Conservation (phyloP, 2,329 filamentous ascomycete species). For the Xylariaceae sp. region DNA sequence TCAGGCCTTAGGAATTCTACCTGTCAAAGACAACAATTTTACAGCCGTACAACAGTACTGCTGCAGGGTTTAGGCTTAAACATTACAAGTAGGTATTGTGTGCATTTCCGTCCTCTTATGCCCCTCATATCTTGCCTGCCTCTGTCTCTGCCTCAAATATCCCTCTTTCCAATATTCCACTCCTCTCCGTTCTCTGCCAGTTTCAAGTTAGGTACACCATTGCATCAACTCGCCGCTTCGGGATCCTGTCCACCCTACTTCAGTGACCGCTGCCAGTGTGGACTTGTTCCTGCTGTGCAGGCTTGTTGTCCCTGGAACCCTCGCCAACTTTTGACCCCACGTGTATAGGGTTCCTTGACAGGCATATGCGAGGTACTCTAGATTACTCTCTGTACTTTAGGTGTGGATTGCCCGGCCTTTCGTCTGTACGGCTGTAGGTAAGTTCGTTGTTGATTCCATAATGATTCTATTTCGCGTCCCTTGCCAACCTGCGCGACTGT, state of each 20-base stretch:
- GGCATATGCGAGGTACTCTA: constrained; percentile 20
- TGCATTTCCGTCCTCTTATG: constrained; percentile 22
- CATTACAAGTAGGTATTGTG: constrained; percentile 11
- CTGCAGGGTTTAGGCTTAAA: no score
- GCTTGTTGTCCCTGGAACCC: constrained; percentile 17
- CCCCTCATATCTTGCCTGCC: constrained; percentile 28
- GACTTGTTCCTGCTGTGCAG: constrained; percentile 11
- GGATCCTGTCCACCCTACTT: constrained; percentile 7
- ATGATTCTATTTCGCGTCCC: no score
- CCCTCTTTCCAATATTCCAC: constrained; percentile 15
- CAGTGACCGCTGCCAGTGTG: constrained; percentile 13
- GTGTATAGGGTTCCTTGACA: constrained; percentile 22
- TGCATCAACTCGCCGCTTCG: constrained; percentile 11
- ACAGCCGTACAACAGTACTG: no score
- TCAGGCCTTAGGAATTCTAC: no score
- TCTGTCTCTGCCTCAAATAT: constrained; percentile 20
- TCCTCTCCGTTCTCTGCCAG: constrained; percentile 18
- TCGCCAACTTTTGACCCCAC: constrained; percentile 21
- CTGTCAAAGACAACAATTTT: no score
- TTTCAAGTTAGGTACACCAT: constrained; percentile 8
- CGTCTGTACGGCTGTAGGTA: no score
- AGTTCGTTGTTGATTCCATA: constrained; percentile 20
- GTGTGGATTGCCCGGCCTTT: constrained; percentile 19
- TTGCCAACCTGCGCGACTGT: no score
- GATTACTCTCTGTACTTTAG: constrained; percentile 20